Percentiles rank a stretch among this genome's conserved stretches.
These are phyloP conservation scores for Elaeis guineensis DNA, from an alignment of 176 grass and related monocot species.

Conservation along the genomic window DNA sequence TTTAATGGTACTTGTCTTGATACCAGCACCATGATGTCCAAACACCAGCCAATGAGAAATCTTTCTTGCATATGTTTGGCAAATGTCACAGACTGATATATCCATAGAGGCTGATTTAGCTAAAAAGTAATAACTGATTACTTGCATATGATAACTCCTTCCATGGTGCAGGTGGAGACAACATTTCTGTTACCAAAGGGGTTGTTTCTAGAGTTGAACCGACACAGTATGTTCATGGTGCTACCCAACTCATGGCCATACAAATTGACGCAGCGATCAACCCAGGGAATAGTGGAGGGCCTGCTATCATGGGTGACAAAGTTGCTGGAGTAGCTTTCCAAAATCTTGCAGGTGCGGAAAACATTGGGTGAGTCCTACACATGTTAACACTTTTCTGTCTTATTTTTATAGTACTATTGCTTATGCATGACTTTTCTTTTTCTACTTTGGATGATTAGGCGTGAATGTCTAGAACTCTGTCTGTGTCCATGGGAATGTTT, in stretches of 20 bases:
- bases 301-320: constrained; percentile 95
- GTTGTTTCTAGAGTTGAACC: constrained; percentile 96
- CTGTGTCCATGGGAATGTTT: too few species aligned
- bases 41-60: too few species aligned
- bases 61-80: too few species aligned
- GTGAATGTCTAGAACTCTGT: too few species aligned
- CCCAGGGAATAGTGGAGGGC: constrained; percentile 89
- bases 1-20: too few species aligned
- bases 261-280: constrained; percentile 99
- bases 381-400: background rate
- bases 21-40: too few species aligned
- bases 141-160: constrained; percentile 14
- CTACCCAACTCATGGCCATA: constrained; percentile 92
- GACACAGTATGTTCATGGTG: constrained; percentile 93
- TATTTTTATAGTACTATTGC: background rate
- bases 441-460: background rate
- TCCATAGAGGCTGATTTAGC: too few species aligned
- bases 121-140: background rate
- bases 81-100: too few species aligned
- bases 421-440: background rate
- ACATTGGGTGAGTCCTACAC: constrained; percentile 64
- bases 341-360: constrained; percentile 93
- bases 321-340: constrained; percentile 97
- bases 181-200: constrained; percentile 98
- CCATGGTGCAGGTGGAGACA: constrained; percentile 66